Conservation (phyloP, 257 asterid species). For the Jasminum sambac region DNA sequence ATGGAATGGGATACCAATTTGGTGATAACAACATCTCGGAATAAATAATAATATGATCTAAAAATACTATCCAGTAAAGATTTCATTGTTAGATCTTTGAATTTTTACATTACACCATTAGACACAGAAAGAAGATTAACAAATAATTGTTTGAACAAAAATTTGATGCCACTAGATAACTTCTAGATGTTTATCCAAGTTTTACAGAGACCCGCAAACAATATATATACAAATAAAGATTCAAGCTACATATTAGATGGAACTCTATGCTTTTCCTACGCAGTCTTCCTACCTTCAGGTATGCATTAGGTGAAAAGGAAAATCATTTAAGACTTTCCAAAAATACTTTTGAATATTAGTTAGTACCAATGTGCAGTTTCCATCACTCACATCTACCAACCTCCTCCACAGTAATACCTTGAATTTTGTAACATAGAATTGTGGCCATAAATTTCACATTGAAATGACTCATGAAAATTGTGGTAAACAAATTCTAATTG, state of each 20-base stretch:
- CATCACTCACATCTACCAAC: background rate
- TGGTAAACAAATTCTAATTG: background rate
- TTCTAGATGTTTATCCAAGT: background rate
- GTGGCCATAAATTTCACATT: background rate
- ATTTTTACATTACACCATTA: background rate
- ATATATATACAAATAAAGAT: background rate
- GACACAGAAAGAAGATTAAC: background rate
- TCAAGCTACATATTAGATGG: background rate
- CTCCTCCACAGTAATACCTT: background rate
- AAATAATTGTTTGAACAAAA: background rate
- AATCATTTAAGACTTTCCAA: background rate
- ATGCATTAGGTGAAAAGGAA: background rate
- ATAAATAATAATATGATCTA: background rate
- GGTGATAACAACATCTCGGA: background rate
- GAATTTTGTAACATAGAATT: background rate
- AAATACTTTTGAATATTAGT: background rate
- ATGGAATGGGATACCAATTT: background rate
- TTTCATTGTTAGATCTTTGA: background rate
- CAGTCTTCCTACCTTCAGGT: background rate
- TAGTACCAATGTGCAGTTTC: background rate
- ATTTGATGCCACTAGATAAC: background rate
- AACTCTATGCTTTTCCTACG: background rate
- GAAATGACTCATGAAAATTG: background rate
- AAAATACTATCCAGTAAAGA: background rate
- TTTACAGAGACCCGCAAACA: background rate